phyloP scores from a whole-genome alignment of 768 basidiomycete genomes.

The Rhodotorula kratochvilovae region DNA sequence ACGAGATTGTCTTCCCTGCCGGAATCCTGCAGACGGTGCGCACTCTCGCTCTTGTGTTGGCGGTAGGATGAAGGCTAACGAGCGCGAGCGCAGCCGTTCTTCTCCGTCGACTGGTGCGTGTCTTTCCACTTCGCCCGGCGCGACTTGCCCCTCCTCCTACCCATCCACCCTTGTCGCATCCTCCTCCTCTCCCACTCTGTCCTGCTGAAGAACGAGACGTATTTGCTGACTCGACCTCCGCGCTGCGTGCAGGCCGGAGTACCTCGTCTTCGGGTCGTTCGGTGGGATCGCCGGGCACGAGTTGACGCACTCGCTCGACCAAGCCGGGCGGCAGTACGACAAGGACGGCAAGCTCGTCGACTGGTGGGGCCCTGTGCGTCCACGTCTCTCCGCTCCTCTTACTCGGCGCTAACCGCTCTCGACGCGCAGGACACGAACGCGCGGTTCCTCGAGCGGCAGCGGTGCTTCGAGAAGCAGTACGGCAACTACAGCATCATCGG shows the following conservation, averaged over 20 bases:
- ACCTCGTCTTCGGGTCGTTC: constrained; percentile 86
- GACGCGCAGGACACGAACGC: constrained; percentile 53
- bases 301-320: constrained; percentile 85
- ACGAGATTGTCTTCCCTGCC: constrained; percentile 87
- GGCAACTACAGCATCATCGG: constrained; percentile 81
- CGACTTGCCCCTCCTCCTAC: no score
- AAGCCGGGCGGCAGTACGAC: constrained; percentile 62
- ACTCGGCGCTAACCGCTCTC: not conserved
- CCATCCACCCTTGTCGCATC: not conserved
- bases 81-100: constrained; percentile 60
- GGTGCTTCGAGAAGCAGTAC: constrained; percentile 88
- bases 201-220: not conserved
- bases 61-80: not conserved
- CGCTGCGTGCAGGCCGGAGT: constrained; percentile 81
- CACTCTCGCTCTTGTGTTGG: not conserved
- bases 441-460: constrained; percentile 73
- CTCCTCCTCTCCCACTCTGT: not conserved
- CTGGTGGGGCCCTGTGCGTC: constrained; percentile 63
- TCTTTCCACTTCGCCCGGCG: no score
- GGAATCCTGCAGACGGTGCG: constrained; percentile 72
- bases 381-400: not conserved
- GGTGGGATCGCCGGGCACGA: constrained; percentile 91
- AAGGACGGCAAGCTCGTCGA: constrained; percentile 77
- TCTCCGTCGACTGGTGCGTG: constrained; percentile 66
- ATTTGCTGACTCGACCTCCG: no score